A percentile compares a stretch with the other conserved stretches of the same genome.
Evolutionary conservation across 2,329 filamentous ascomycete species (phyloP).

Genomic region (Fusarium irregulare): DNA sequence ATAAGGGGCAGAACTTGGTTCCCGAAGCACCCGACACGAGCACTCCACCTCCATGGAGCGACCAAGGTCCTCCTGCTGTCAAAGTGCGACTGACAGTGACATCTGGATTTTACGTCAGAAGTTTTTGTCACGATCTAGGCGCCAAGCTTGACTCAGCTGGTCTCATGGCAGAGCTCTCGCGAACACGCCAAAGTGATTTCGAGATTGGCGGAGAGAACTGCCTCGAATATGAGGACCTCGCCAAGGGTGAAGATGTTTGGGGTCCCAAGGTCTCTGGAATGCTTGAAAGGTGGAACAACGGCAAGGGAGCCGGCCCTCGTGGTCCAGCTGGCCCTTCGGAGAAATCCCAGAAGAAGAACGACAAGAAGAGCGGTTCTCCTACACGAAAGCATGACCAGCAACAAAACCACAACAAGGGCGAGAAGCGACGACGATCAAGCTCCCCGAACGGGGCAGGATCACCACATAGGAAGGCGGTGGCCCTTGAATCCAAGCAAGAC

Average conservation of each 20-base stretch:
- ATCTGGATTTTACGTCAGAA: constrained; percentile 96
- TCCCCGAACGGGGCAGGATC: constrained; percentile 39
- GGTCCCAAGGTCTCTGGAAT: constrained; percentile 73
- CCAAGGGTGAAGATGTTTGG: constrained; percentile 83
- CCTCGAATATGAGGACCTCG: constrained; percentile 81
- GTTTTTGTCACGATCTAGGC: constrained; percentile 91
- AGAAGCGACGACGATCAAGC: constrained; percentile 49
- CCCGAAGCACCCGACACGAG: constrained; percentile 59
- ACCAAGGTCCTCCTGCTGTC: constrained; percentile 77
- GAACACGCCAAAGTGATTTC: constrained; percentile 85
- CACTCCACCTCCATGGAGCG: constrained; percentile 67
- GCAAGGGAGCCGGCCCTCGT: constrained; percentile 39
- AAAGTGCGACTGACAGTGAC: constrained; percentile 91
- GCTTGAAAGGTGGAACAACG: constrained; percentile 57
- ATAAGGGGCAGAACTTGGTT: constrained; percentile 64
- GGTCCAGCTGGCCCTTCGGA: constrained; percentile 36
- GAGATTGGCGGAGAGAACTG: constrained; percentile 75
- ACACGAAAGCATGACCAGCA: constrained; percentile 32
- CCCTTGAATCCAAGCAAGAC: constrained; percentile 35
- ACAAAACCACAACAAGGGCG: constrained; percentile 28
- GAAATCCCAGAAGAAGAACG: constrained; percentile 41
- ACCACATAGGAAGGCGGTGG: constrained; percentile 48
- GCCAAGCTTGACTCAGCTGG: constrained; percentile 82
- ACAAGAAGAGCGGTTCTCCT: constrained; percentile 19
- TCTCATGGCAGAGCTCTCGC: constrained; percentile 85